Percentiles rank a stretch among this genome's conserved stretches.
Conservation (phyloP, 2,329 filamentous ascomycete species). For the Pleomassaria siparia region DNA sequence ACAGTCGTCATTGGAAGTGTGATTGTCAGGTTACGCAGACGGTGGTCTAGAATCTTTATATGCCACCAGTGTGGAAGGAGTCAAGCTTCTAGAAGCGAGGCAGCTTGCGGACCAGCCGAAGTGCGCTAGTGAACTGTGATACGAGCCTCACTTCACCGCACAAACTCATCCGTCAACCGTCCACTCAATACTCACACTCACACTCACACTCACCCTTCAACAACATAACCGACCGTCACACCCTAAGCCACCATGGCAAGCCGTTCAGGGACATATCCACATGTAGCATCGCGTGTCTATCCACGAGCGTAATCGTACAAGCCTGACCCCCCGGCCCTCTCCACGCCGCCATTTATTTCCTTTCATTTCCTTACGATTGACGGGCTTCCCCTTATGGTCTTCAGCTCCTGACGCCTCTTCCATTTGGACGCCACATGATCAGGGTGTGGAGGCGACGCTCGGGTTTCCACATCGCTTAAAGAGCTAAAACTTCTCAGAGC, state of each 20-base stretch:
- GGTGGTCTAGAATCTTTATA: conserved; percentile 6
- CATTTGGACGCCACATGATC: not conserved
- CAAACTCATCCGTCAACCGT: not conserved
- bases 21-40: not conserved
- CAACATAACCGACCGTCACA: not conserved
- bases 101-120: not conserved
- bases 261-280: conserved; percentile 2
- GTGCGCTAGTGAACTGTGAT: not conserved
- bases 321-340: not conserved
- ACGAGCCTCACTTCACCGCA: not conserved
- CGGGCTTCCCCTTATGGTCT: conserved; percentile 5
- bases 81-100: conserved; percentile 7
- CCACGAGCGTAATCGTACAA: conserved; percentile 6
- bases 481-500: not conserved
- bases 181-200: not conserved
- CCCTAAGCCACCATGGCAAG: conserved; percentile 1
- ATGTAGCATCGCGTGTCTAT: conserved; percentile 2
- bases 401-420: conserved; percentile 4
- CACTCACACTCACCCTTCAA: not conserved
- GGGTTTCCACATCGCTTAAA: not conserved
- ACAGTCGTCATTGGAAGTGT: not conserved
- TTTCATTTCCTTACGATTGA: conserved; percentile 11
- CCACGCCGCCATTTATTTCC: not conserved
- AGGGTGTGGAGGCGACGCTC: not conserved
- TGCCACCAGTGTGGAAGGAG: conserved; percentile 5